Evolutionary conservation across 1,284 basidiomycete species (phyloP).

Genomic region (Calocybe gambosa): DNA sequence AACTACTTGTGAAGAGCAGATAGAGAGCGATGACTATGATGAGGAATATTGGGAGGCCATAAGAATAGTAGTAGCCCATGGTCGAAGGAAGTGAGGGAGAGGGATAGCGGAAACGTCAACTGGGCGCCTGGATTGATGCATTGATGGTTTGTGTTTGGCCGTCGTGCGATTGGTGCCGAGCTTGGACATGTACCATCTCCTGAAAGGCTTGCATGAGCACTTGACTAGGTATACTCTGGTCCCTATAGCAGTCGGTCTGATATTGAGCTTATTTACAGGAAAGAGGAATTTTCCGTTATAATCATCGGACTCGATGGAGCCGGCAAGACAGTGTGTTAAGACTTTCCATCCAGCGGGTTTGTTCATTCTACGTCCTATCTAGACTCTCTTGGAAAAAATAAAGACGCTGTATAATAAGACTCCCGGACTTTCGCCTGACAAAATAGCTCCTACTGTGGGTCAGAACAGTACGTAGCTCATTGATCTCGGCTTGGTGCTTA

Average conservation of each 20-base stretch:
- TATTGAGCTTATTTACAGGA: constrained; percentile 36
- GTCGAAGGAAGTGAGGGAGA: constrained; percentile 1
- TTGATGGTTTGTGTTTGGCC: constrained; percentile 21
- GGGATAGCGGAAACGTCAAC: not conserved
- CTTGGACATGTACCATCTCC: constrained; percentile 76
- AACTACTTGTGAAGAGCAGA: constrained; percentile 78
- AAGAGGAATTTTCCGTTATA: constrained; percentile 91
- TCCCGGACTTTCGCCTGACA: constrained; percentile 79
- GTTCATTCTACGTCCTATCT: constrained; percentile 1
- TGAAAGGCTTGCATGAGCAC: constrained; percentile 86
- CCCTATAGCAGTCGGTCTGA: not conserved
- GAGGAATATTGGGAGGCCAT: constrained; percentile 64
- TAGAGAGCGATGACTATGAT: constrained; percentile 70
- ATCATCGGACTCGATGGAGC: constrained; percentile 88
- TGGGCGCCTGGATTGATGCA: not conserved
- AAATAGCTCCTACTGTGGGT: constrained; percentile 90
- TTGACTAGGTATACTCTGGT: constrained; percentile 63
- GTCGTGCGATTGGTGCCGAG: not conserved
- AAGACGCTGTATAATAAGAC: constrained; percentile 86
- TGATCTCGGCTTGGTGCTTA: not conserved
- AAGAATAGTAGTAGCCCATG: constrained; percentile 54
- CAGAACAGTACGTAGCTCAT: constrained; percentile 75
- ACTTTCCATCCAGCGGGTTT: not conserved
- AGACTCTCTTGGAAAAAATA: constrained; percentile 89
- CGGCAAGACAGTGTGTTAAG: constrained; percentile 75